phyloP scores from a whole-genome alignment of 306 rosid genomes.

The barrel medic (Medicago truncatula) region MtrunA17r5.0-ANR NC_053045.1:64684501-64685000 shows the following conservation, averaged over 20 bases:
- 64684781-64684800: not conserved
- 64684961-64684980: conserved; percentile 94
- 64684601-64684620: not conserved
- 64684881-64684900: not conserved
- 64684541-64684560: not conserved
- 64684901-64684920: not conserved
- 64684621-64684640: not conserved
- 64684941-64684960: conserved; percentile 61
- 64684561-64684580: not conserved
- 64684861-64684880: conserved; percentile 1
- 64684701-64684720: not conserved
- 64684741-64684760: not conserved
- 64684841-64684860: not conserved
- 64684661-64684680: not conserved
- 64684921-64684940: conserved; percentile 24
- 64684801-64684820: not conserved
- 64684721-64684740: not conserved
- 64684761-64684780: not conserved
- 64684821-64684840: conserved; percentile 5
- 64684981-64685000: conserved; percentile 91
- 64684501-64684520: not conserved
- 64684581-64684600: conserved; percentile 2
- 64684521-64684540: not conserved
- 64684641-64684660: not conserved
- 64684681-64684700: not conserved